These are phyloP conservation scores for Hypomontagnella submonticulosa DNA, from an alignment of 495 filamentous ascomycete genomes.

Conservation along the genomic window DNA sequence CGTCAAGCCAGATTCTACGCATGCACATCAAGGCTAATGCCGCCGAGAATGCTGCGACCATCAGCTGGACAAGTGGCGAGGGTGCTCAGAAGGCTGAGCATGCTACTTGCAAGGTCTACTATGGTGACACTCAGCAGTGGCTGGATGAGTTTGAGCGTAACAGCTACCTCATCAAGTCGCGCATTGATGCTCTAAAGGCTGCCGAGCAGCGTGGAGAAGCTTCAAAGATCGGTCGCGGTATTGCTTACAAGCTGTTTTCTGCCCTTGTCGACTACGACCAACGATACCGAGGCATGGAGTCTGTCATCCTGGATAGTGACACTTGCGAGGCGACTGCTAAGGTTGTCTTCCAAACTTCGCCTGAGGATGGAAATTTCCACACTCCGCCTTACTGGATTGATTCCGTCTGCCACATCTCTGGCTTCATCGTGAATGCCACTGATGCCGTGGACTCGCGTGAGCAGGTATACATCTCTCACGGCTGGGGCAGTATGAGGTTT, in stretches of 20 bases:
- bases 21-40: slow-evolving; percentile 56
- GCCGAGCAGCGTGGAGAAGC: slow-evolving; percentile 63
- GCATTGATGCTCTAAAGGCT: slow-evolving; percentile 62
- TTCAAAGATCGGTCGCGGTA: slow-evolving; percentile 71
- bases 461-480: slow-evolving; percentile 79
- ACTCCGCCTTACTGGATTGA: slow-evolving; percentile 81
- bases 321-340: slow-evolving; percentile 76
- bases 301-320: slow-evolving; percentile 78
- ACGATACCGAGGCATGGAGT: slow-evolving; percentile 77
- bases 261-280: slow-evolving; percentile 75
- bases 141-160: slow-evolving; percentile 65
- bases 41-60: slow-evolving; percentile 50
- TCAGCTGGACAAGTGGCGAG: slow-evolving; percentile 57
- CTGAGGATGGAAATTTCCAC: slow-evolving; percentile 70
- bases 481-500: slow-evolving; percentile 80
- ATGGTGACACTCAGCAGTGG: slow-evolving; percentile 58
- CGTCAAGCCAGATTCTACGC: slow-evolving; percentile 62
- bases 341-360: slow-evolving; percentile 71
- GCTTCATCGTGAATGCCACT: slow-evolving; percentile 84
- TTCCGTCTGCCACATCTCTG: slow-evolving; percentile 72
- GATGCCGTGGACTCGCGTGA: slow-evolving; percentile 76
- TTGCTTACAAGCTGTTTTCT: slow-evolving; percentile 82
- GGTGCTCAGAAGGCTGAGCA: slow-evolving; percentile 59
- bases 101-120: slow-evolving; percentile 63
- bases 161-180: slow-evolving; percentile 65